phyloP scores from a whole-genome alignment of 495 filamentous ascomycete species.

The Annulohypoxylon nitens region DNA sequence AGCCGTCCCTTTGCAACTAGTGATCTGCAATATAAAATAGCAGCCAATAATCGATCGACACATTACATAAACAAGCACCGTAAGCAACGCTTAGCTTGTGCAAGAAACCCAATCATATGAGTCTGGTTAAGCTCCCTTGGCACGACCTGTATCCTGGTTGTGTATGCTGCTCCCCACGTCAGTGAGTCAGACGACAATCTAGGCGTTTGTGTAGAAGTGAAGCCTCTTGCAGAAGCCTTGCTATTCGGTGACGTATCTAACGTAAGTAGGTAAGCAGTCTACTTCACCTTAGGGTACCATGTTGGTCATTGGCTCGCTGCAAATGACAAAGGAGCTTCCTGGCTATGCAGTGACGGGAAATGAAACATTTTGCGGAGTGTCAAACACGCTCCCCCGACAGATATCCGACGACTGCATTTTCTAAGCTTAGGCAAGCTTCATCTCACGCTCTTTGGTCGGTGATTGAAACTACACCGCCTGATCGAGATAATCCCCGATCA shows the following conservation, averaged over 20 bases:
- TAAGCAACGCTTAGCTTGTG: conserved; percentile 27
- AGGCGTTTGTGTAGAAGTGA: neutral
- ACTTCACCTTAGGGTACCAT: conserved; percentile 9
- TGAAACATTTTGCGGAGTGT: conserved; percentile 19
- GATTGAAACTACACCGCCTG: conserved; percentile 28
- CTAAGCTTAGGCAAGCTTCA: conserved; percentile 16
- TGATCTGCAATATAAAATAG: conserved; percentile 15
- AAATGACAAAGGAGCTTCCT: neutral
- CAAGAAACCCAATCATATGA: conserved; percentile 30
- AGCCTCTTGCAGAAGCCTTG: neutral
- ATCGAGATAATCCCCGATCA: conserved; percentile 7
- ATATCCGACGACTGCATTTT: neutral
- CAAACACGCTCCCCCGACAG: conserved; percentile 2
- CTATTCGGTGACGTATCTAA: neutral
- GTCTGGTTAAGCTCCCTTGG: conserved; percentile 29
- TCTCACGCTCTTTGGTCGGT: conserved; percentile 12
- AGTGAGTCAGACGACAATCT: conserved; percentile 37
- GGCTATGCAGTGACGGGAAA: conserved; percentile 20
- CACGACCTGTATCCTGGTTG: conserved; percentile 19
- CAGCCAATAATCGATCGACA: conserved; percentile 35
- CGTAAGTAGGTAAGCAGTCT: neutral
- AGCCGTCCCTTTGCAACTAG: conserved; percentile 9
- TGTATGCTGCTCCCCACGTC: conserved; percentile 10
- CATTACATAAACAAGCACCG: conserved; percentile 37
- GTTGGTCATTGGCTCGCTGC: conserved; percentile 12